Evolutionary conservation across 441 rosid species (phyloP), one percentile per base, ranked within the genome.

Genomic region (Iberis amara): DNA sequence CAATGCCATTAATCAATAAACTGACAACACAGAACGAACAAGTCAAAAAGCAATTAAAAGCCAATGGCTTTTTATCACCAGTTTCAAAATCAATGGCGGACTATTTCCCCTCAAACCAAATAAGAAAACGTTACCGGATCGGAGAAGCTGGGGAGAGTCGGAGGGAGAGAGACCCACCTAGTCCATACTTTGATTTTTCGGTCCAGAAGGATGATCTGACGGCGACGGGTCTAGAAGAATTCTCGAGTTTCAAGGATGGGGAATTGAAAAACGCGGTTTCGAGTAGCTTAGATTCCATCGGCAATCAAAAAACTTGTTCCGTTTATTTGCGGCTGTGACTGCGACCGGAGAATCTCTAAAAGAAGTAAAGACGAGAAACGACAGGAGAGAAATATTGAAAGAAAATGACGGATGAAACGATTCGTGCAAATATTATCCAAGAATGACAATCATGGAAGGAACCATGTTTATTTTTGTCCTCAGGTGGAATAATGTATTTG

Each of bases 201-300:
- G 6, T 24, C 2, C 6, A 49, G 32, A 44, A 14, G 4, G 21
- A 5, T 30, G 58, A 6, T 3, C 41, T 27, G 30, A 37, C 47
- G 10, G 69, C 10, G 26, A 59, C 6, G 54, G 71, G 64, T 61
- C 1, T 39, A 6, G 57, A 61, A 49, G 43, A 41, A 35, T 46
- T 57, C 8, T 50, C 6, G 10, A 58, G 41, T 30, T 58, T 32
- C 33, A 40, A 14, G 32, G 7, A 47, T 36, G 55, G 31, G 26
- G 26, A 6, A 52, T 11, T 28, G 65, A 10, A 11, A 24, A 44
- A 59, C 11, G 55, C 11, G 40, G 66, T 21, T 13, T 54, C 53
- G 8, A 69, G 61, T 23, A 69, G 46, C 50, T 13, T 55, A 30
- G 74, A 60, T 31, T 68, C 77, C 77, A 73, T 73, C 0, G 42